Evolutionary conservation across 2,329 filamentous ascomycete genomes (phyloP).

Genomic region (Anisogramma anomala): DNA sequence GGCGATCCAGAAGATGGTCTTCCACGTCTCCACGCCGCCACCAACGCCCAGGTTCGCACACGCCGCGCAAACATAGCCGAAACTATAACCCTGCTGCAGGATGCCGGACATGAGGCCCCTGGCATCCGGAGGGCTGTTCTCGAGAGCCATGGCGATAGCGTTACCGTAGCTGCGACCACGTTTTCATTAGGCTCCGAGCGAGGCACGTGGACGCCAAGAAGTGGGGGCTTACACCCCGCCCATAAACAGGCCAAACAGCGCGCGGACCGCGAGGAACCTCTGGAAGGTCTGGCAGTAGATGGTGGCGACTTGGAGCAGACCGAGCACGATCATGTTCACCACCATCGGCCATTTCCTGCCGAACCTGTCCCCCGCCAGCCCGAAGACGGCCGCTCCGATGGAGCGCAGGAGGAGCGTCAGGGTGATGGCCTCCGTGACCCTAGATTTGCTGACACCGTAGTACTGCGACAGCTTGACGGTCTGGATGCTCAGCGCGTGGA

Average conservation of each 20-base stretch:
- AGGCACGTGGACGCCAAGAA: neutral
- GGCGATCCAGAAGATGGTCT: conserved; percentile 63
- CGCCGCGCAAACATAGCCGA: conserved; percentile 70
- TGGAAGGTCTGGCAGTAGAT: conserved; percentile 63
- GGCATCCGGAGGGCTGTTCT: conserved; percentile 45
- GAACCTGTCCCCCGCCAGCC: conserved; percentile 65
- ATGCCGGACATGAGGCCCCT: conserved; percentile 74
- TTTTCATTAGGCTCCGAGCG: too few relatives aligned
- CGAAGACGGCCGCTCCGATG: conserved; percentile 64
- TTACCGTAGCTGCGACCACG: conserved; percentile 47
- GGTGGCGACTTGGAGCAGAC: conserved; percentile 58
- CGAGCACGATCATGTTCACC: conserved; percentile 62
- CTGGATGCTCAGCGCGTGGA: conserved; percentile 70
- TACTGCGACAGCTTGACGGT: conserved; percentile 54
- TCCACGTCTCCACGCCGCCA: conserved; percentile 52
- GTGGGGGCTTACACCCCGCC: conserved; percentile 44
- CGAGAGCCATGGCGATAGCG: conserved; percentile 65
- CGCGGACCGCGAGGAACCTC: conserved; percentile 63
- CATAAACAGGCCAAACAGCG: conserved; percentile 69
- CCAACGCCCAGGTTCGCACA: conserved; percentile 65
- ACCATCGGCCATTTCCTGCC: conserved; percentile 81
- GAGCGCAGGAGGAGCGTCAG: conserved; percentile 64
- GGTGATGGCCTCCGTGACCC: conserved; percentile 64
- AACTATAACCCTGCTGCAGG: conserved; percentile 69
- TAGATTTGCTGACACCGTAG: conserved; percentile 43